phyloP scores from a whole-genome alignment of 352 stramenopile species.

The Globisporangium polare region DNA sequence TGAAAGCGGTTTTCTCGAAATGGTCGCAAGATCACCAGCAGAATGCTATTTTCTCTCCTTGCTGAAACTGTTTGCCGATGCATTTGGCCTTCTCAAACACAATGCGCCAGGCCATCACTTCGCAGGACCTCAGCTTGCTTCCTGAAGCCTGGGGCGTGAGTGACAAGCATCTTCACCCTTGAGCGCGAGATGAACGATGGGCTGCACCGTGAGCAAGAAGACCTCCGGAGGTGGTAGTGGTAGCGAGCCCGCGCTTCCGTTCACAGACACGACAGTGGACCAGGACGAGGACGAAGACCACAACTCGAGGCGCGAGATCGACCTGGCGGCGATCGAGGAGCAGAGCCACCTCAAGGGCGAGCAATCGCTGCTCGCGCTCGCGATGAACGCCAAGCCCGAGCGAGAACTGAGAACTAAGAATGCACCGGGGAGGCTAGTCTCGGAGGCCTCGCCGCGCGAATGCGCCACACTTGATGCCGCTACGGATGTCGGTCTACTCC shows the following conservation, averaged over 20 bases:
- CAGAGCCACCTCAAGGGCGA: constrained; percentile 14
- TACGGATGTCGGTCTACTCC: neutral
- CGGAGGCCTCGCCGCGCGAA: neutral
- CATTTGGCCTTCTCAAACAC: no score
- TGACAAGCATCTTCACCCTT: neutral
- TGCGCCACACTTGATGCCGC: neutral
- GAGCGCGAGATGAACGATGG: constrained; percentile 7
- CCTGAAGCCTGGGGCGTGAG: neutral
- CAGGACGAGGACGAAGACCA: neutral
- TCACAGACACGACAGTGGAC: neutral
- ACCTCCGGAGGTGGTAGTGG: neutral
- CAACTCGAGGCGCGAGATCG: neutral
- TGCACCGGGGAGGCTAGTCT: neutral
- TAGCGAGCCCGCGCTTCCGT: neutral
- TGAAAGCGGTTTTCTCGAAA: no score
- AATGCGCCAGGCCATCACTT: no score
- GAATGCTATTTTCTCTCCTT: no score
- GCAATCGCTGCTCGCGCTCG: constrained; percentile 15
- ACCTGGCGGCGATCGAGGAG: constrained; percentile 12
- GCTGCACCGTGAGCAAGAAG: constrained; percentile 11
- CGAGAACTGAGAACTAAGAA: neutral
- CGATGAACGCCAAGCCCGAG: neutral
- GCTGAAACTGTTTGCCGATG: no score
- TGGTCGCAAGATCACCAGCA: no score
- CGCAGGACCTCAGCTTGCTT: neutral